phyloP scores from a whole-genome alignment of 768 basidiomycete genomes.

The Amanita brunnescens region DNA sequence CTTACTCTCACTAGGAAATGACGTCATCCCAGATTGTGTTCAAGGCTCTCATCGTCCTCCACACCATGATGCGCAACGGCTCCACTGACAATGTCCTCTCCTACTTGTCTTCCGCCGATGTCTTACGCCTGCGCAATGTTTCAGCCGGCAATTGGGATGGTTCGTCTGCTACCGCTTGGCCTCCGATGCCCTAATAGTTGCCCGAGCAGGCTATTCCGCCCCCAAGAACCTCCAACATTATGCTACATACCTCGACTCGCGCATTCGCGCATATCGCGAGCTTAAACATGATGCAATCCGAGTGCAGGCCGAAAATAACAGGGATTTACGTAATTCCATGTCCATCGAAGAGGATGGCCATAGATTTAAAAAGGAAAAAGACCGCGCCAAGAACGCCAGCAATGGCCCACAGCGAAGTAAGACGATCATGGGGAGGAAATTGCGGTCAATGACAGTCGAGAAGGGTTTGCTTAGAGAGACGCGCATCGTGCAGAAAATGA shows the following conservation, averaged over 20 bases:
- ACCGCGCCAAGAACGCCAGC: conserved; percentile 23
- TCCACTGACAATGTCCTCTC: conserved; percentile 86
- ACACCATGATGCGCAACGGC: conserved; percentile 96
- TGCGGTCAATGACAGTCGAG: conserved; percentile 89
- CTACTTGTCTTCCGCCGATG: conserved; percentile 73
- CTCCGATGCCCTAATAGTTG: background rate
- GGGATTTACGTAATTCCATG: conserved; percentile 65
- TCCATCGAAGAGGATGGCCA: conserved; percentile 52
- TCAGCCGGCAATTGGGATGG: conserved; percentile 85
- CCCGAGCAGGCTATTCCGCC: conserved; percentile 62
- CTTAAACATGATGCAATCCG: conserved; percentile 91
- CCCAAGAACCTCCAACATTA: conserved; percentile 85
- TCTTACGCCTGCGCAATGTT: conserved; percentile 77
- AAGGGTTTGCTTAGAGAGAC: conserved; percentile 93
- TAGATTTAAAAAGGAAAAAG: conserved; percentile 21
- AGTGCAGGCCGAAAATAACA: conserved; percentile 89
- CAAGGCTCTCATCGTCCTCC: conserved; percentile 92
- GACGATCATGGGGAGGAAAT: conserved; percentile 73
- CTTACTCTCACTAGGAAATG: background rate
- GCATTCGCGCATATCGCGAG: conserved; percentile 83
- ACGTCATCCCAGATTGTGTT: conserved; percentile 72
- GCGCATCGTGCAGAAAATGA: conserved; percentile 81
- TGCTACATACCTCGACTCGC: conserved; percentile 78
- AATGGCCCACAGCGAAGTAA: conserved; percentile 43
- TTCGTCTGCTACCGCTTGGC: conserved; percentile 21